These are phyloP conservation scores for Quercus mongolica DNA, from an alignment of 306 rosid species.

Conservation along the genomic window DNA sequence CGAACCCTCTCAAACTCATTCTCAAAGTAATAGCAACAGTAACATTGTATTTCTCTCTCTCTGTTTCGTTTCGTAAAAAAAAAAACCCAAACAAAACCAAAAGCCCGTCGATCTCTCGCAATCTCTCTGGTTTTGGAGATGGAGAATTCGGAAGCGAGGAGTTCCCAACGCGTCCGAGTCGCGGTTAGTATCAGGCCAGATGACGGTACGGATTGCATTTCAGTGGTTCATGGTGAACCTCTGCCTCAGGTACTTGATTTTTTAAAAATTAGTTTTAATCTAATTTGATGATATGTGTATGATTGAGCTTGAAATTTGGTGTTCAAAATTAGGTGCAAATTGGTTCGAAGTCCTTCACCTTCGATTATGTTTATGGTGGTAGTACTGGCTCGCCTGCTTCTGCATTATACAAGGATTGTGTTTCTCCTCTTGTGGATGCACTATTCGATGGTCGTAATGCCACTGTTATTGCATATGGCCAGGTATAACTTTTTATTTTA, in stretches of 20 bases:
- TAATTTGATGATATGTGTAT: neutral
- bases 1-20: too few species aligned
- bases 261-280: neutral
- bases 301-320: neutral
- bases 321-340: constrained; percentile 58
- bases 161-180: constrained; percentile 63
- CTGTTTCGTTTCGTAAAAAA: too few species aligned
- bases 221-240: constrained; percentile 67
- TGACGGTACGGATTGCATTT: constrained; percentile 83
- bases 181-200: constrained; percentile 79
- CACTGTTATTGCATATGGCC: constrained; percentile 91
- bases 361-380: constrained; percentile 66
- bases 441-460: constrained; percentile 84
- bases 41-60: too few species aligned
- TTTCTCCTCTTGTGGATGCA: constrained; percentile 83
- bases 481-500: constrained; percentile 39
- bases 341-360: constrained; percentile 77
- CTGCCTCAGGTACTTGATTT: constrained; percentile 54
- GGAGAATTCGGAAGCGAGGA: constrained; percentile 55
- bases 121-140: constrained; percentile 17
- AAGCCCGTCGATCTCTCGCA: too few species aligned
- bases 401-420: constrained; percentile 62
- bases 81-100: too few species aligned
- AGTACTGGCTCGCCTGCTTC: constrained; percentile 42
- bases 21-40: too few species aligned